Conservation (phyloP, 1,284 basidiomycete genomes). For the Heterobasidion parviporum region DNA sequence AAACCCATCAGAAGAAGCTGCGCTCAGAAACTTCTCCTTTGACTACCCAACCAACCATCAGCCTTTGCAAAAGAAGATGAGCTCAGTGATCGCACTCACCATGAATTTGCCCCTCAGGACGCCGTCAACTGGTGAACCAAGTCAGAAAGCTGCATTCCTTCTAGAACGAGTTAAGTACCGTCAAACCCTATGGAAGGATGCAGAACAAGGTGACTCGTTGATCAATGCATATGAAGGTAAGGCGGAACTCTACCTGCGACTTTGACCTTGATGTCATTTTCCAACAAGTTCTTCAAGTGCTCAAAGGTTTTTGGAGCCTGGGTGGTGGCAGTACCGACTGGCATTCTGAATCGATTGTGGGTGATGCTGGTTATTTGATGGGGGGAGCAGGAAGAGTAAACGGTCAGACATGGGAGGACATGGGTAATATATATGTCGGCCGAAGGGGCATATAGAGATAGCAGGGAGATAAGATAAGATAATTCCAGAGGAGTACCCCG, state of each 20-base stretch:
- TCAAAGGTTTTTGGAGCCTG: conserved; percentile 47
- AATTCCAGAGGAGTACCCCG: background rate
- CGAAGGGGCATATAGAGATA: background rate
- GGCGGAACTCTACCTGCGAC: conserved; percentile 63
- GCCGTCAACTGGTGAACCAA: conserved; percentile 65
- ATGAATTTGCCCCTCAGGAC: conserved; percentile 92
- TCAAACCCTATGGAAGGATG: conserved; percentile 44
- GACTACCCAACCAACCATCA: conserved; percentile 36
- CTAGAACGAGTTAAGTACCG: conserved; percentile 30
- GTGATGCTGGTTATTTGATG: background rate
- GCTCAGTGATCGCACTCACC: conserved; percentile 31
- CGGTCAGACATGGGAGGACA: background rate
- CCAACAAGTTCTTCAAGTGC: conserved; percentile 51
- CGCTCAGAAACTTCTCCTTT: conserved; percentile 86
- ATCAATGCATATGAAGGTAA: no score
- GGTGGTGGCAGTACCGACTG: conserved; percentile 23
- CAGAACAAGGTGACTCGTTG: no score
- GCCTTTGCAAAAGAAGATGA: background rate
- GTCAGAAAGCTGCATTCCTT: background rate
- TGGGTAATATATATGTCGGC: background rate
- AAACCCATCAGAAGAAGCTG: conserved; percentile 78
- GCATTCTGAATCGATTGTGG: conserved; percentile 8
- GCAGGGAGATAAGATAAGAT: background rate
- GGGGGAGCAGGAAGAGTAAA: background rate
- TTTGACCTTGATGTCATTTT: conserved; percentile 79